Base-by-base conservation (phyloP, 1,284 basidiomycete species). In the Exobasidium cylindrosporum region DNA sequence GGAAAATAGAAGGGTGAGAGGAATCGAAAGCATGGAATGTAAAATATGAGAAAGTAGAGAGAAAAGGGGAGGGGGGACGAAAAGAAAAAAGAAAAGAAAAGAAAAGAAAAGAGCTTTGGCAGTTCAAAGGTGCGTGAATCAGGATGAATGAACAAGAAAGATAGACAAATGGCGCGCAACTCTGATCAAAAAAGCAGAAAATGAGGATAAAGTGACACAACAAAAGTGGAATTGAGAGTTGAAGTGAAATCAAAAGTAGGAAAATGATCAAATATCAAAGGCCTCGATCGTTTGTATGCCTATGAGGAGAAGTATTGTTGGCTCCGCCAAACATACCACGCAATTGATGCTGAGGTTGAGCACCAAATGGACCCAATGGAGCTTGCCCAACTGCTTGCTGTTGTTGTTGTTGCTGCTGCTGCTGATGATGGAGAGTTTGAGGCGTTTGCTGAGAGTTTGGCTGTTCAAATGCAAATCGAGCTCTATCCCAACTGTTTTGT, bases 391-490 rank as follows among this genome's bases (percentile, higher is more conserved):
- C 26, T 24, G 26, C 26, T 50, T 40, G 21, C 53, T 30, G 21
- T n/a, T 55, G 53, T 28, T 55, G 53, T 5, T 55, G 53, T 35
- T 55, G 53, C 14, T 55, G 53, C 29, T 35, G 29, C 17, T 50
- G 47, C 26, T 50, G 47, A 21, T 21, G 26, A 13, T 23, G 26
- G 26, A 24, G 21, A 50, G 47, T 24, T 21, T 23, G 47, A 24
- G n/a, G 47, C 13, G n/a, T 24, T 6, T 24, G n/a, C 47, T 21
- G 59, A 30, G 53, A 14, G 32, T 29, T 24, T 24, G 73, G 72
- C 61, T 70, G 69, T 54, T 79, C 77, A 47, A 77, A 79, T 11
- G 76, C 76, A 53, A 63, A 72, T 30, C 76, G 68, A 32, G 77
- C 76, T 5, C 74, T 69, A 52, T 79, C 76, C 77, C 77, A 79